Percentiles rank a stretch among this genome's conserved stretches.
Evolutionary conservation across 805 yeast species (phyloP).

Genomic region (Wickerhamiella allomyrinae): DNA sequence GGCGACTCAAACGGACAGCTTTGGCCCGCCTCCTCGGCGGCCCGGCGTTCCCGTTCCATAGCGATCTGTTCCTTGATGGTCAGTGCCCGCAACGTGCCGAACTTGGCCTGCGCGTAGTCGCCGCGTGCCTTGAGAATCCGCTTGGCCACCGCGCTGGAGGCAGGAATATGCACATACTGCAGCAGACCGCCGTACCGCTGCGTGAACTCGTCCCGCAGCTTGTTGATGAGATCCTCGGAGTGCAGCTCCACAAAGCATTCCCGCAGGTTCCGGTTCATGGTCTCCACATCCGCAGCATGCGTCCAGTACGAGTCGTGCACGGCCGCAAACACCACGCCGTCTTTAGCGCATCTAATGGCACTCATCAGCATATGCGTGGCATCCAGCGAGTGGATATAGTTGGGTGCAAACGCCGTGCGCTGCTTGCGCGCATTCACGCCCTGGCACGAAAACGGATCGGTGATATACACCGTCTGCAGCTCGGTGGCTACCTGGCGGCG

Average conservation of each 20-base stretch:
- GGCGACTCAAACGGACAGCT: conserved; percentile 36
- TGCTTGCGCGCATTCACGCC: conserved; percentile 84
- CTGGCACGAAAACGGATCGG: conserved; percentile 74
- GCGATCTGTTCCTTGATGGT: conserved; percentile 61
- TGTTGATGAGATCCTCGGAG: conserved; percentile 52
- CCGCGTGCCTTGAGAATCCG: conserved; percentile 37
- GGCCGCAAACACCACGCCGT: conserved; percentile 65
- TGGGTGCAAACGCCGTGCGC: conserved; percentile 88
- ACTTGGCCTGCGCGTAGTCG: conserved; percentile 29
- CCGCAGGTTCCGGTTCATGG: conserved; percentile 56
- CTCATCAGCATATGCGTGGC: conserved; percentile 94
- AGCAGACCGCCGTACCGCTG: conserved; percentile 62
- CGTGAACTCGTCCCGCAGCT: conserved; percentile 65
- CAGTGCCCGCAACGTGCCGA: conserved; percentile 19
- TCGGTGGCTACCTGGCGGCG: conserved; percentile 62
- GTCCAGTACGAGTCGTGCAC: conserved; percentile 99
- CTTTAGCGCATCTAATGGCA: conserved; percentile 58
- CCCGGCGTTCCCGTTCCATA: conserved; percentile 49
- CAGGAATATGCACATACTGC: conserved; percentile 42
- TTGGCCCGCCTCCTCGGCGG: conserved; percentile 36
- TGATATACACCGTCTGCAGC: conserved; percentile 71
- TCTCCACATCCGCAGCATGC: conserved; percentile 71
- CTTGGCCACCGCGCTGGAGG: conserved; percentile 36
- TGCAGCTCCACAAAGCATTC: conserved; percentile 71
- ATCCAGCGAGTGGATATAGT: conserved; percentile 85